Conservation (phyloP, 192 early-diverging fungal species). For the Nowakowskiella sp. region DNA sequence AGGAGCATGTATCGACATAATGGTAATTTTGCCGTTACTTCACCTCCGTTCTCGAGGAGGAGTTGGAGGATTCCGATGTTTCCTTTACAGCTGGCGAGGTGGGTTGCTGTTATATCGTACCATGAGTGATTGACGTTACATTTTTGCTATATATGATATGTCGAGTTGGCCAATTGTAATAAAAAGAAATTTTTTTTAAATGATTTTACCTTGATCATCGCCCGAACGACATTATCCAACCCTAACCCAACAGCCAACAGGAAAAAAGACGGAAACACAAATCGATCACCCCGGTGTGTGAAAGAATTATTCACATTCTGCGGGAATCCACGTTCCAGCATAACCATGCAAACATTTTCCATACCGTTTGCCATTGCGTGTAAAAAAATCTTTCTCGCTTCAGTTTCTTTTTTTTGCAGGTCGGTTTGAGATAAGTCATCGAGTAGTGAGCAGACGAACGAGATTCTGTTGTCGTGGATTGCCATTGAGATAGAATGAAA, state of each 20-base stretch:
- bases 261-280: slow-evolving; percentile 43
- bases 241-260: slow-evolving; percentile 37
- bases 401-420: slow-evolving; percentile 35
- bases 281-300: background rate
- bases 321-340: slow-evolving; percentile 52
- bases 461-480: slow-evolving; percentile 28
- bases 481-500: slow-evolving; percentile 38
- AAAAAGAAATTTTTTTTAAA: background rate
- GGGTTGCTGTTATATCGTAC: slow-evolving; percentile 46
- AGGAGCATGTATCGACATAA: slow-evolving; percentile 33
- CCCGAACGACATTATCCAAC: slow-evolving; percentile 31
- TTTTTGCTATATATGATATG: slow-evolving; percentile 9
- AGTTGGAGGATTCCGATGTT: slow-evolving; percentile 19
- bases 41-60: slow-evolving; percentile 37
- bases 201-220: slow-evolving; percentile 46
- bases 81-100: slow-evolving; percentile 30
- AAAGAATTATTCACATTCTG: slow-evolving; percentile 40
- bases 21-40: slow-evolving; percentile 22
- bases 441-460: slow-evolving; percentile 22
- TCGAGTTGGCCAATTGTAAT: background rate
- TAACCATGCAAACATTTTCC: slow-evolving; percentile 39
- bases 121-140: slow-evolving; percentile 38
- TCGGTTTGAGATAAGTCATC: slow-evolving; percentile 26
- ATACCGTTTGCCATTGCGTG: slow-evolving; percentile 36
- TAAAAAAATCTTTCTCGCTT: slow-evolving; percentile 38